phyloP scores from a whole-genome alignment of 2,329 filamentous ascomycete species.

The Phaeophleospora eucalypticola region DNA sequence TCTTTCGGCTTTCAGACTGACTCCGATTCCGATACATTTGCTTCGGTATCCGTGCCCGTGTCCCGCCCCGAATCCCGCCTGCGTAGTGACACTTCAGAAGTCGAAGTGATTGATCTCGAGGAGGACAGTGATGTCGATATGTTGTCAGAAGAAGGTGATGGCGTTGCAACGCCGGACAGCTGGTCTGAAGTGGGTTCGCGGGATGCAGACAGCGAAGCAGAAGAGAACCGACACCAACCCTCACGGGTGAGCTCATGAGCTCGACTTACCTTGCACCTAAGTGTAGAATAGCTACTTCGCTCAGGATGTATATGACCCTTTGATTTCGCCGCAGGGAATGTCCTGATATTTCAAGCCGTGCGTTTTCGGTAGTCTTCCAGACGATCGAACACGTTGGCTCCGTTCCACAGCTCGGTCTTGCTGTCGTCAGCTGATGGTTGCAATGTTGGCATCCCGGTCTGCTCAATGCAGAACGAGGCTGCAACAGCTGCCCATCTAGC shows the following conservation, averaged over 20 bases:
- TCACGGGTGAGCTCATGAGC: slow-evolving; percentile 1
- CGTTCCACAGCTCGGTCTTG: slow-evolving; percentile 47
- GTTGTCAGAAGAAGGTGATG: slow-evolving; percentile 33
- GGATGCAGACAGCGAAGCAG: slow-evolving; percentile 32
- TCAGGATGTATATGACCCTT: slow-evolving; percentile 3
- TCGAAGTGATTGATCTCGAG: slow-evolving; percentile 29
- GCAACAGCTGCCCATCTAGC: slow-evolving; percentile 75
- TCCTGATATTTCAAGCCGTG: not conserved
- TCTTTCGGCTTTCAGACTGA: slow-evolving; percentile 28
- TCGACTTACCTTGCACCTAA: not conserved
- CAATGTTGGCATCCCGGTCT: slow-evolving; percentile 74
- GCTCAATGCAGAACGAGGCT: slow-evolving; percentile 91
- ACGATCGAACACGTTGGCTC: slow-evolving; percentile 39
- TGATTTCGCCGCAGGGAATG: not conserved
- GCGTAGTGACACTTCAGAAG: slow-evolving; percentile 20
- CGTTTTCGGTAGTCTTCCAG: slow-evolving; percentile 33
- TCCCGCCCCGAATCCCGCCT: slow-evolving; percentile 19
- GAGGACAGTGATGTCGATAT: slow-evolving; percentile 35
- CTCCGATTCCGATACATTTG: slow-evolving; percentile 26
- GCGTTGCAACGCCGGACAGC: slow-evolving; percentile 34
- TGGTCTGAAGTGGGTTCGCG: slow-evolving; percentile 37
- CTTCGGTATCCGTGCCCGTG: slow-evolving; percentile 19
- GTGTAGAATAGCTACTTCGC: slow-evolving; percentile 4
- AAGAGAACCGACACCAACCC: slow-evolving; percentile 16
- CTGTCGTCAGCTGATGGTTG: slow-evolving; percentile 19